Conservation (phyloP, 768 basidiomycete genomes). For the Sporobolomyces pararoseus region DNA sequence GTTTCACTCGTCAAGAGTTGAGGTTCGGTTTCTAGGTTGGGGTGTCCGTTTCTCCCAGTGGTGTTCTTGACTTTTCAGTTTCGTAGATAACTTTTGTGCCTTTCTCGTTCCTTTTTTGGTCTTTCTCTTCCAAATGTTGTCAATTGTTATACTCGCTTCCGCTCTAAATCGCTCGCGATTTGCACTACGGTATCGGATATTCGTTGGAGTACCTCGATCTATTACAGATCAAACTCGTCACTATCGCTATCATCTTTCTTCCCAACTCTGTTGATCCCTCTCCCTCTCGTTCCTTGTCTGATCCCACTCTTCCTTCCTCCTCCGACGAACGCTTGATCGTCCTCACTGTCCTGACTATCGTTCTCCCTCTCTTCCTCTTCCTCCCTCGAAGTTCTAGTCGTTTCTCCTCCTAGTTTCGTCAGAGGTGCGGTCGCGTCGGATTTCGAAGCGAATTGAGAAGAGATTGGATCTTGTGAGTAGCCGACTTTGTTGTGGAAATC, state of each 20-base stretch:
- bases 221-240: constrained; percentile 39
- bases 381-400: constrained; percentile 9
- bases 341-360: constrained; percentile 33
- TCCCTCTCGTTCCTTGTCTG: constrained; percentile 7
- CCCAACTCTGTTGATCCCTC: neutral
- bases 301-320: constrained; percentile 39
- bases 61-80: no score
- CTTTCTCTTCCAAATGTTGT: constrained; percentile 18
- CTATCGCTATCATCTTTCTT: constrained; percentile 29
- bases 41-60: neutral
- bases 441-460: constrained; percentile 20
- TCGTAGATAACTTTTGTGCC: no score
- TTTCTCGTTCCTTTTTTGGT: constrained; percentile 2
- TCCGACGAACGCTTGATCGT: constrained; percentile 35
- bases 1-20: constrained; percentile 63
- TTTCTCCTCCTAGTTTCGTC: constrained; percentile 1
- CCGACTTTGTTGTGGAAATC: constrained; percentile 41
- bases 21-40: constrained; percentile 41
- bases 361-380: neutral
- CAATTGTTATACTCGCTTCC: neutral
- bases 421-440: constrained; percentile 33
- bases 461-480: constrained; percentile 12
- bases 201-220: neutral
- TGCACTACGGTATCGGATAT: neutral
- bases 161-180: constrained; percentile 16